Percentiles rank a stretch among this genome's conserved stretches.
phyloP scores from a whole-genome alignment of 2,329 filamentous ascomycete species.

The Phyllosticta citribraziliensis region DNA sequence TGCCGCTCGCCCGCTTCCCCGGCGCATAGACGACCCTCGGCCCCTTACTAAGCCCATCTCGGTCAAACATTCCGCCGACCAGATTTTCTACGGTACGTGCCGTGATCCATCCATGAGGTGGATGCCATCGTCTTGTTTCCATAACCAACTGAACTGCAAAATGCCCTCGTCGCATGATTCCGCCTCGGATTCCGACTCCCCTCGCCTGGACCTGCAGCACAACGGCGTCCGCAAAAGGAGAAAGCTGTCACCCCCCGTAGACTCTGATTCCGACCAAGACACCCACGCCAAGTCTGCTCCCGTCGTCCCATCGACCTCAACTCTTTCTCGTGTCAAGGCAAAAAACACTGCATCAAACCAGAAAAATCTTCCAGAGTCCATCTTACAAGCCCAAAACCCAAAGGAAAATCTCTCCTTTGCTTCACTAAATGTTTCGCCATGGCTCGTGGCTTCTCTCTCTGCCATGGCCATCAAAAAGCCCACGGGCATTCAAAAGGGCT shows the following conservation, averaged over 20 bases:
- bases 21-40: neutral
- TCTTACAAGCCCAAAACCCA: slow-evolving; percentile 10
- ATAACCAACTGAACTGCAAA: neutral
- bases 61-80: neutral
- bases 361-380: slow-evolving; percentile 7
- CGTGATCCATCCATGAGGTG: too few relatives aligned
- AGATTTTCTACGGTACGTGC: neutral
- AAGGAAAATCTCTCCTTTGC: slow-evolving; percentile 54
- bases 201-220: slow-evolving; percentile 13
- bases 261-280: slow-evolving; percentile 14
- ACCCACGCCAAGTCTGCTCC: slow-evolving; percentile 7
- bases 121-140: too few relatives aligned
- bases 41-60: neutral
- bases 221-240: slow-evolving; percentile 27
- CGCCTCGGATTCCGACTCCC: slow-evolving; percentile 6
- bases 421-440: slow-evolving; percentile 64
- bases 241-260: slow-evolving; percentile 19
- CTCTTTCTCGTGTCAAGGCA: slow-evolving; percentile 27
- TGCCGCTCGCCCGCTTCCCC: neutral
- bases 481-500: slow-evolving; percentile 85
- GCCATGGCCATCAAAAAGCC: slow-evolving; percentile 76
- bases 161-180: neutral
- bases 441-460: slow-evolving; percentile 73
- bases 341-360: slow-evolving; percentile 15
- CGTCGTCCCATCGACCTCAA: slow-evolving; percentile 10